Conservation (phyloP, 2,329 filamentous ascomycete genomes). For the Diaporthe batatas region DNA sequence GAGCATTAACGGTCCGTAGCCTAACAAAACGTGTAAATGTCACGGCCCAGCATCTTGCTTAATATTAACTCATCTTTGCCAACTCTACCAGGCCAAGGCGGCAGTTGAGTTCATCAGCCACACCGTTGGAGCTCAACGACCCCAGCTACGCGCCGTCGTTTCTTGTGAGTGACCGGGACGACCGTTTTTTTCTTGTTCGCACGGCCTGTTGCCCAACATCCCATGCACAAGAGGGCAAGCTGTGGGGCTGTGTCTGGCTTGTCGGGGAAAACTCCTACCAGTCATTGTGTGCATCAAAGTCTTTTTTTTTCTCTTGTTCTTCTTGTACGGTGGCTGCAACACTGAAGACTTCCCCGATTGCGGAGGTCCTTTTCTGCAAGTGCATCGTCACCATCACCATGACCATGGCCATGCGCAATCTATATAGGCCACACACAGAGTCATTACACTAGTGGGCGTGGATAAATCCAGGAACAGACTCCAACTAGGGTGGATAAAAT, state of each 20-base stretch:
- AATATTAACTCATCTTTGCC: background rate
- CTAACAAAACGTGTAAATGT: background rate
- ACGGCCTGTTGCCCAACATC: slow-evolving; percentile 7
- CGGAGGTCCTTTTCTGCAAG: background rate
- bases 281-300: background rate
- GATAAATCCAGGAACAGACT: slow-evolving; percentile 17
- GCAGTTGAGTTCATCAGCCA: slow-evolving; percentile 5
- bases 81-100: slow-evolving; percentile 2
- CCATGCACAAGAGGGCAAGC: slow-evolving; percentile 8
- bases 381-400: background rate
- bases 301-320: background rate
- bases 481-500: slow-evolving; percentile 17
- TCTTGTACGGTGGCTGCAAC: background rate
- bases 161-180: background rate
- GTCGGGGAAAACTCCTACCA: slow-evolving; percentile 8
- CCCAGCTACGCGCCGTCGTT: slow-evolving; percentile 1
- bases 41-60: background rate
- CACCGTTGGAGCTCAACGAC: background rate
- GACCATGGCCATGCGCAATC: background rate
- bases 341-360: background rate
- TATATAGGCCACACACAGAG: background rate
- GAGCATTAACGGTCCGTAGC: background rate
- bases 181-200: background rate
- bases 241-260: slow-evolving; percentile 15
- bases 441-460: background rate